phyloP scores from a whole-genome alignment of 2,329 filamentous ascomycete species.

The Stagonosporopsis rhizophila region DNA sequence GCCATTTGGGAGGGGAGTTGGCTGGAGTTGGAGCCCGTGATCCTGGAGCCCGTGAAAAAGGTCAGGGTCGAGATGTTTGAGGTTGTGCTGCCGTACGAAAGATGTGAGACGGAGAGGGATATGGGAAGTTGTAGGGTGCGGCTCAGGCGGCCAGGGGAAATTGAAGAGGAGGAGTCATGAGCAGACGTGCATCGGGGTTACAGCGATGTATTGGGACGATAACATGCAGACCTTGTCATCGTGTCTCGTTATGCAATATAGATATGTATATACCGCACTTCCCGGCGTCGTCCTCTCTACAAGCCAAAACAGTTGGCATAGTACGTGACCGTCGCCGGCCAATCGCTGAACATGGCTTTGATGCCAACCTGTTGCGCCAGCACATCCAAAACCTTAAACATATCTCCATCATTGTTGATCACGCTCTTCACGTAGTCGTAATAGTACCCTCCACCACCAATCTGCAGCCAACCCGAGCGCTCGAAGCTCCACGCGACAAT shows the following conservation, averaged over 20 bases:
- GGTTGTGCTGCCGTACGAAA: constrained; percentile 41
- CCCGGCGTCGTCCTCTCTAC: constrained; percentile 10
- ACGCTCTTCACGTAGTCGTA: constrained; percentile 55
- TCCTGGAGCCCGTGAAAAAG: constrained; percentile 35
- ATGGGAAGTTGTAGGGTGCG: constrained; percentile 31
- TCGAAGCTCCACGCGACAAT: constrained; percentile 75
- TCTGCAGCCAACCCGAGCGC: constrained; percentile 66
- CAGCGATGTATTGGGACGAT: too few relatives aligned
- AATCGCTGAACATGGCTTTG: constrained; percentile 70
- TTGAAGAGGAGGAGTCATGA: constrained; percentile 4
- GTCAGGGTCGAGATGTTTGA: constrained; percentile 29
- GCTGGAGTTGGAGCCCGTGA: constrained; percentile 34
- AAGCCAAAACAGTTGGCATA: constrained; percentile 73
- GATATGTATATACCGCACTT: background rate
- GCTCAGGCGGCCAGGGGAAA: constrained; percentile 29
- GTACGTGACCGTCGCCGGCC: constrained; percentile 72
- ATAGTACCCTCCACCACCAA: constrained; percentile 54
- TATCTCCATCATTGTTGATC: constrained; percentile 68
- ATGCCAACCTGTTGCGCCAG: constrained; percentile 68
- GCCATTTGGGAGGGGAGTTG: constrained; percentile 41
- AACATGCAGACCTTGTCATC: background rate
- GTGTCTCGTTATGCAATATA: background rate
- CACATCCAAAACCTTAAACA: constrained; percentile 69
- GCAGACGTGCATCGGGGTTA: background rate
- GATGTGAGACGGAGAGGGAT: constrained; percentile 36